Evolutionary conservation across 2,329 filamentous ascomycete species (phyloP), one percentile per base, ranked within the genome.

Genomic region (Bipolaris oryzae): DNA sequence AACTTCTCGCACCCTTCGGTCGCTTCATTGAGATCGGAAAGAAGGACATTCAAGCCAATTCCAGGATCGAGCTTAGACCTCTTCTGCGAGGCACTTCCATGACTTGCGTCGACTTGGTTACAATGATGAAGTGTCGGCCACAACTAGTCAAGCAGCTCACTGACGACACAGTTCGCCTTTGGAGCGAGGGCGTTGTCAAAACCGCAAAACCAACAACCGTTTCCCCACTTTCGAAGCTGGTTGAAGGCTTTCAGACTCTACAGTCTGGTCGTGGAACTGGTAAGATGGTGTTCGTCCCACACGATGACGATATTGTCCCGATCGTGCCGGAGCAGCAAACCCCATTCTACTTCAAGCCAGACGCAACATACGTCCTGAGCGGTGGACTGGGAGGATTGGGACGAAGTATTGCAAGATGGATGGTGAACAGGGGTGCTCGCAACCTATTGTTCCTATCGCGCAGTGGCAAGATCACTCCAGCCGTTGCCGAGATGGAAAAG

Each of bases 1-100:
- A 74, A 7, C 80, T 78, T 35, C 69, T 83, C 1, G 80, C 80
- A 1, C 35, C 54, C 25, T 57, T 48, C 28, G 62, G 62, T 13
- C 46, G 45, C 15, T 52, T 61, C 21, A 43, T 62, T 13, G 60
- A 64, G 16, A 62, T 64, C 20, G 60, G 61, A 6, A 60, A 62
- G 28, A 50, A 51, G 15, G 62, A 66, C 15, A 51, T 64, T 15
- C 44, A 38, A 6, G 16, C 42, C 15, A 66, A 66, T 33, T 55
- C 50, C 0, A 35, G 42, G 10, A 46, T 66, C 0, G 43, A 53
- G 18, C 55, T 63, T 55, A 25, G n/a, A 16, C 25, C 33, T 9
- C 60, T 66, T 15, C 34, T 34, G 7, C 18, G 37, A 7, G 52
- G 52, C 23, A 51, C 35, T 11, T 48, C 57, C 3, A 50, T 57